Percentiles rank a stretch among this genome's conserved stretches.
Evolutionary conservation across 2,329 filamentous ascomycete species (phyloP).

Genomic region (Didymella glomerata): DNA sequence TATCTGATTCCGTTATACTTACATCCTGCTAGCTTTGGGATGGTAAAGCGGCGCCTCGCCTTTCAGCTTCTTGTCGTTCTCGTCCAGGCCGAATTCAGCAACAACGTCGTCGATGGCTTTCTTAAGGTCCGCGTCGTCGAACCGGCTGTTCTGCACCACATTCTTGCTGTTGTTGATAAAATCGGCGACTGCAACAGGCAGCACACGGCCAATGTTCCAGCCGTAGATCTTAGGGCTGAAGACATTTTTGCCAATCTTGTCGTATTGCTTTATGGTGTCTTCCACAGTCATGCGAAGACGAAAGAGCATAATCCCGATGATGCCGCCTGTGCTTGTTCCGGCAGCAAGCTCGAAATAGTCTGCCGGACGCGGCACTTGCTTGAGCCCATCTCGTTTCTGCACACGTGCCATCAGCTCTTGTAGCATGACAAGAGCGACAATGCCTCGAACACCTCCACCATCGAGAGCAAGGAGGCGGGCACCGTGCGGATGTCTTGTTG

Average conservation of each 20-base stretch:
- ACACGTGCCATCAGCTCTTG: too few relatives aligned
- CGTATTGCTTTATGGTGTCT: neutral
- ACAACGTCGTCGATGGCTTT: slow-evolving; percentile 11
- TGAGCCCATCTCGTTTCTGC: too few relatives aligned
- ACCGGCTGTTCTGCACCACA: slow-evolving; percentile 6
- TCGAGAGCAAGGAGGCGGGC: too few relatives aligned
- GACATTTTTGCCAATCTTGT: slow-evolving; percentile 9
- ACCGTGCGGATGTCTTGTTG: too few relatives aligned
- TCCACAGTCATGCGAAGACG: too few relatives aligned
- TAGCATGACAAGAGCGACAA: too few relatives aligned
- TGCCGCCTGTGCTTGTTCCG: too few relatives aligned
- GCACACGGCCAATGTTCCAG: slow-evolving; percentile 7
- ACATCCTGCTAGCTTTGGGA: neutral
- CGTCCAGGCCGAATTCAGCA: neutral
- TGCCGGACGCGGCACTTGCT: too few relatives aligned
- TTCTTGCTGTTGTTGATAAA: slow-evolving; percentile 18
- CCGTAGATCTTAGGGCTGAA: slow-evolving; percentile 13
- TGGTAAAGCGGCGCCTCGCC: neutral
- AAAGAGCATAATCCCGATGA: too few relatives aligned
- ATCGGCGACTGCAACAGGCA: neutral
- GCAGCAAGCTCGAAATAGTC: too few relatives aligned
- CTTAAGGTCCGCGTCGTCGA: slow-evolving; percentile 7
- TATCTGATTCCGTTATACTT: too few relatives aligned
- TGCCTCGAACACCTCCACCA: too few relatives aligned
- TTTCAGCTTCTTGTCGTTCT: neutral